phyloP scores from a whole-genome alignment of 2,329 filamentous ascomycete genomes.

The Ascochyta rabiei region DNA sequence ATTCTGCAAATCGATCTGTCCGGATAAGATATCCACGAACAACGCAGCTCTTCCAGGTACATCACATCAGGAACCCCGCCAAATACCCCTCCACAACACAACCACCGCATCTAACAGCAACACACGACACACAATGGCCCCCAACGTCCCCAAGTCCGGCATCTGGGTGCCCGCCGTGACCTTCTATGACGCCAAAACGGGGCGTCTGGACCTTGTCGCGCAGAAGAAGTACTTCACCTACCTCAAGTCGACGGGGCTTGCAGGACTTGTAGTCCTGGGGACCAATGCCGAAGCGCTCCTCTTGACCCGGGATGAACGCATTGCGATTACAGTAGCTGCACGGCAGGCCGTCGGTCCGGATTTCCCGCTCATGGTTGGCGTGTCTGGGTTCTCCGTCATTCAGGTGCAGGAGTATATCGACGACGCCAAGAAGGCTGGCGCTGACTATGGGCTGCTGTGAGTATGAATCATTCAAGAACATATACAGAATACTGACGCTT shows the following conservation, averaged over 20 bases:
- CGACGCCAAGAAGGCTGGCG: constrained; percentile 51
- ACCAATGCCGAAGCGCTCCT: constrained; percentile 57
- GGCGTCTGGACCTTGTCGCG: constrained; percentile 50
- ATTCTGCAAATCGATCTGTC: neutral
- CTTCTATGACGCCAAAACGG: constrained; percentile 51
- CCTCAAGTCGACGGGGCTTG: constrained; percentile 51
- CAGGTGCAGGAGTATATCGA: constrained; percentile 53
- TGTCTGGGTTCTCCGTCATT: constrained; percentile 51
- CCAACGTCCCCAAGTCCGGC: constrained; percentile 23
- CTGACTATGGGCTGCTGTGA: constrained; percentile 51
- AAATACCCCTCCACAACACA: constrained; percentile 4
- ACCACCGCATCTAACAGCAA: neutral
- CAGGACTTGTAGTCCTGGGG: constrained; percentile 54
- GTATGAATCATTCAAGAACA: neutral
- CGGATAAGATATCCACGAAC: constrained; percentile 6
- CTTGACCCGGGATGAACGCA: constrained; percentile 53
- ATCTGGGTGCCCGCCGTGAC: constrained; percentile 52
- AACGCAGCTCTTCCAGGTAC: neutral
- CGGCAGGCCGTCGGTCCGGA: constrained; percentile 50
- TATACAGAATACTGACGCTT: neutral
- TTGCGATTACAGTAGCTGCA: constrained; percentile 47
- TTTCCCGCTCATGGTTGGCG: constrained; percentile 54
- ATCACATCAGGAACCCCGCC: constrained; percentile 6
- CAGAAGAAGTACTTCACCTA: constrained; percentile 54
- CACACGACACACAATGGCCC: constrained; percentile 6